Conservation (phyloP, 176 grass and related monocot species). For the Bonia amplexicaulis region DNA sequence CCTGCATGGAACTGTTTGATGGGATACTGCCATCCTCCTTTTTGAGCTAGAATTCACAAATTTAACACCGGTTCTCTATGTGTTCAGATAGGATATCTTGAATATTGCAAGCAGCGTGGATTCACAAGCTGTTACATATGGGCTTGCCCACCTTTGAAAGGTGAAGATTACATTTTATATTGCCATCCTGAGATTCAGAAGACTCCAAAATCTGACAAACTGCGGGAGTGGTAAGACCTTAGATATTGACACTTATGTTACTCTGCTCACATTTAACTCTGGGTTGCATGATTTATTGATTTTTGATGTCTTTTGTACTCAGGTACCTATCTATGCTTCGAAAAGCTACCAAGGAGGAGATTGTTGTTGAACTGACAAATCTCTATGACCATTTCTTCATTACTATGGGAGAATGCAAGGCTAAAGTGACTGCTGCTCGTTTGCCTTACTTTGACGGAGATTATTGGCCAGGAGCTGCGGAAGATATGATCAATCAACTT, state of each 20-base stretch:
- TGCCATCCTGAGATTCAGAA: conserved; percentile 99
- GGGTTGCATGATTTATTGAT: conserved; percentile 20
- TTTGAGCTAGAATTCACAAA: background rate
- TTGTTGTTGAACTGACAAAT: conserved; percentile 93
- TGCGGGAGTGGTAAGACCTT: conserved; percentile 82
- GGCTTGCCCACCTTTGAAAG: conserved; percentile 97
- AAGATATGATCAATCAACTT: conserved; percentile 99
- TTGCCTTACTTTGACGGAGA: conserved; percentile 98
- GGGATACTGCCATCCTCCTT: background rate
- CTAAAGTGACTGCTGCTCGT: conserved; percentile 91
- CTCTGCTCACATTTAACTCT: background rate
- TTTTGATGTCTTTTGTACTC: conserved; percentile 11
- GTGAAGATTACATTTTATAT: conserved; percentile 99
- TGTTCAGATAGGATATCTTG: conserved; percentile 97
- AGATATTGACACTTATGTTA: background rate
- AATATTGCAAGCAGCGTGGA: conserved; percentile 98
- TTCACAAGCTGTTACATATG: conserved; percentile 99
- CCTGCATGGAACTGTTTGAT: background rate
- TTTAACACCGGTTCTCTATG: conserved; percentile 31
- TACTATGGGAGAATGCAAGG: conserved; percentile 72
- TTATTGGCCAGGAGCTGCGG: conserved; percentile 99
- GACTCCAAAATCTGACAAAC: conserved; percentile 98
- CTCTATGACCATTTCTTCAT: conserved; percentile 94
- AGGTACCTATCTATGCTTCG: conserved; percentile 99
- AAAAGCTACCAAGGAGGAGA: conserved; percentile 85